phyloP scores from a whole-genome alignment of 1,139 yeast genomes.

The Saccharomyces hybrid region DNA sequence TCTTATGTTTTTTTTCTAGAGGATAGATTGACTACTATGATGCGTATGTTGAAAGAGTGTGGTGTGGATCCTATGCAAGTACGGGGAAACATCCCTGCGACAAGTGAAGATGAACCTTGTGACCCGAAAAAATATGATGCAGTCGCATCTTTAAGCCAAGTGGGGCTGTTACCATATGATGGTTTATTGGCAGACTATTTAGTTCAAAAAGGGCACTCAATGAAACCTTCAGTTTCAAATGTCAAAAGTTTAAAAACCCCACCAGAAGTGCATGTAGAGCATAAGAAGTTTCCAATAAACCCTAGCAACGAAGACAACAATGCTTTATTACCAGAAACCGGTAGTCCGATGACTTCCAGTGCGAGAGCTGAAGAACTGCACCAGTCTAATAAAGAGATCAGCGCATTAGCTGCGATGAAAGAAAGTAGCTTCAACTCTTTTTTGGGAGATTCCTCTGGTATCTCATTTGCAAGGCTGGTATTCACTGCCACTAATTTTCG shows the following conservation, averaged over 20 bases:
- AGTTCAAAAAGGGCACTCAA: conserved; percentile 14
- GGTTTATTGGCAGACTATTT: conserved; percentile 19
- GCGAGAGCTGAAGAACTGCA: conserved; percentile 15
- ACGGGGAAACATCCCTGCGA: conserved; percentile 21
- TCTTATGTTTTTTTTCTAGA: conserved; percentile 72
- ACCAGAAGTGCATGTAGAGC: not conserved
- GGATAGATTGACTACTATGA: conserved; percentile 51
- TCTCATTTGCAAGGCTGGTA: conserved; percentile 67
- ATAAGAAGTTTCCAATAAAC: not conserved
- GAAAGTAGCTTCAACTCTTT: conserved; percentile 36
- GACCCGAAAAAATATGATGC: conserved; percentile 16
- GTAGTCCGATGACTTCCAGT: conserved; percentile 2
- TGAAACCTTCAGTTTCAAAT: not conserved
- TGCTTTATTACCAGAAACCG: conserved; percentile 9
- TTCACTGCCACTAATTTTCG: conserved; percentile 67
- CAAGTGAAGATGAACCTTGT: conserved; percentile 22
- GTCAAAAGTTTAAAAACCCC: not conserved
- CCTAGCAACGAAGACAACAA: not conserved
- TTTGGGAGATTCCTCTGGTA: conserved; percentile 51
- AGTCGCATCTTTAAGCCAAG: conserved; percentile 14
- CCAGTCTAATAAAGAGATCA: conserved; percentile 19
- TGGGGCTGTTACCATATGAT: conserved; percentile 16
- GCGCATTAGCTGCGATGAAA: conserved; percentile 21
- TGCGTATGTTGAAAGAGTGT: conserved; percentile 39
- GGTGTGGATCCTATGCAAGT: conserved; percentile 35